A percentile compares a stretch with the other conserved stretches of the same genome.
Conservation (phyloP, 148 eudicot genomes). For the Amaranthus palmeri region DNA sequence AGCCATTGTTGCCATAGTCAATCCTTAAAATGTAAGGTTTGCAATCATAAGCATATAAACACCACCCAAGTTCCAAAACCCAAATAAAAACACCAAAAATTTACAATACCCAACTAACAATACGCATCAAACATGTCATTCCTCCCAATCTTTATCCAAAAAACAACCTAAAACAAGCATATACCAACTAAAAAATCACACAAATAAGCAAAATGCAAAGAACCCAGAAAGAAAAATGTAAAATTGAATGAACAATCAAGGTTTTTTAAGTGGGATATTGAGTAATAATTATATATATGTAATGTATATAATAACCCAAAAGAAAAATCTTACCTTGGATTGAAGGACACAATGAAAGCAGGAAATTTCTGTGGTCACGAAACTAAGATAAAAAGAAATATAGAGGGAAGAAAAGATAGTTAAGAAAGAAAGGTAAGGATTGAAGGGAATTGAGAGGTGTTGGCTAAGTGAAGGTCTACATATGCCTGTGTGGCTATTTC, state of each 20-base stretch:
- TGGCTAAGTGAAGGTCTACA: constrained; percentile 11
- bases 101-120: constrained; percentile 17
- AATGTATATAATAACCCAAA: not conserved
- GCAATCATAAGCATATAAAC: constrained; percentile 23
- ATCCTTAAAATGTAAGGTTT: constrained; percentile 12
- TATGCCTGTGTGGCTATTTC: constrained; percentile 23
- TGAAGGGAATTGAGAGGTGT: not conserved
- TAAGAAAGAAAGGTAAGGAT: constrained; percentile 1
- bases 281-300: not conserved
- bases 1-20: constrained; percentile 76
- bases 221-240: constrained; percentile 17
- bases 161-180: not conserved
- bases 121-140: constrained; percentile 11
- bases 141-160: not conserved
- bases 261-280: not conserved
- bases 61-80: not conserved
- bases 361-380: constrained; percentile 18
- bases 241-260: constrained; percentile 1
- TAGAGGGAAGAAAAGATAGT: not conserved
- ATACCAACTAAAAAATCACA: not conserved
- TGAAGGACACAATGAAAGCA: constrained; percentile 10
- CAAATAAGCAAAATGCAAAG: not conserved
- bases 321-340: constrained; percentile 22
- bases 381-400: constrained; percentile 3
- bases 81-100: constrained; percentile 13